Evolutionary conservation across 345 rosid genomes (phyloP).

Genomic region (Moricandia arvensis): DNA sequence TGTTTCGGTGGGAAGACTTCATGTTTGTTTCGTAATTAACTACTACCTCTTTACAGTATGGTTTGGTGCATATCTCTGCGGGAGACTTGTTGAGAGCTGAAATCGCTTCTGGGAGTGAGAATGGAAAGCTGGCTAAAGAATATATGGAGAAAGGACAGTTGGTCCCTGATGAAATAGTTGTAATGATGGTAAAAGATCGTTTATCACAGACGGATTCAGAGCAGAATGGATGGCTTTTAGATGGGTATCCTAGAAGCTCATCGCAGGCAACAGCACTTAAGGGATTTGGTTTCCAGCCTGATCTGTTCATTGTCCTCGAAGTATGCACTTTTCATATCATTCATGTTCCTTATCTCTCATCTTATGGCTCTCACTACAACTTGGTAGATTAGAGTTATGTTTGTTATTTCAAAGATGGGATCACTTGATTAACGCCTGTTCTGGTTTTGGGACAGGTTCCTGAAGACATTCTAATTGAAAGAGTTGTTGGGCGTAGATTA

Average conservation of each 20-base stretch:
- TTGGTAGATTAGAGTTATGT: not conserved
- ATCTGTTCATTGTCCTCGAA: constrained; percentile 79
- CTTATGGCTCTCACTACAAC: not conserved
- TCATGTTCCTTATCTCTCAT: not conserved
- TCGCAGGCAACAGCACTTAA: constrained; percentile 86
- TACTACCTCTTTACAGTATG: constrained; percentile 58
- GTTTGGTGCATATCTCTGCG: constrained; percentile 89
- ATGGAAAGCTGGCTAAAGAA: constrained; percentile 79
- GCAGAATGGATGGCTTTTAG: constrained; percentile 91
- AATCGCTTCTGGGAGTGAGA: constrained; percentile 76
- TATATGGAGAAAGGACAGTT: constrained; percentile 82
- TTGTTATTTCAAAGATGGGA: not conserved
- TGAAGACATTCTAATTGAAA: constrained; percentile 85
- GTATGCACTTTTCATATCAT: constrained; percentile 40
- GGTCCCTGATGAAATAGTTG: constrained; percentile 80
- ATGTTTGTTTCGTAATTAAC: not conserved
- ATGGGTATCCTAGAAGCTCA: constrained; percentile 92
- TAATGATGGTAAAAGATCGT: constrained; percentile 89
- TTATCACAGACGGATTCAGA: constrained; percentile 66
- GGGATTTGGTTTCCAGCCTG: constrained; percentile 65
- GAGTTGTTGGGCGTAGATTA: constrained; percentile 88
- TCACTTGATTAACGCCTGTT: constrained; percentile 1
- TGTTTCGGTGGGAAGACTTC: not conserved
- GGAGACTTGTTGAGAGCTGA: constrained; percentile 86
- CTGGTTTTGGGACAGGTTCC: constrained; percentile 59